Evolutionary conservation across 2,329 filamentous ascomycete genomes (phyloP), one percentile per base, ranked within the genome.

Genomic region (Xylariaceae sp.): DNA sequence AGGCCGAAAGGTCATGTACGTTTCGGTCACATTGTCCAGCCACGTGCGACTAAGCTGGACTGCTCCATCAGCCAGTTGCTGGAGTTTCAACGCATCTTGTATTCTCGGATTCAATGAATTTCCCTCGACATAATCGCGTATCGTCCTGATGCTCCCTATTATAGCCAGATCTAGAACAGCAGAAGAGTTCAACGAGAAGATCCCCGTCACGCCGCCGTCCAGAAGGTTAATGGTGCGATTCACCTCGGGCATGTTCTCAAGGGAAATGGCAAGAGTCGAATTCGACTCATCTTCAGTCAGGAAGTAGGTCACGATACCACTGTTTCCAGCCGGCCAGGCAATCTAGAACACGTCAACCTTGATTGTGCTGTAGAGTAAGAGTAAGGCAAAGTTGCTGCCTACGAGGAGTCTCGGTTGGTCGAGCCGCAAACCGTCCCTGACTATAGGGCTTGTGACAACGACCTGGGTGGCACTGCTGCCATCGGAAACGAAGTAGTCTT

Each of bases 241-340:
- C 2, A 76, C 75, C 2, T 68, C 62, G 0, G 78, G 78, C 0
- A 77, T 79, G 52, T 82, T 84, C 51, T 80, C 73, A 5, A 87
- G 70, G 7, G 74, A 68, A 50, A 88, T 78, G 1, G 74, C 76
- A 1, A 88, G 73, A 1, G 76, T 77, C 1, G 82, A 82, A 60
- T 84, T 82, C 11, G 75, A 66, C 2, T 79, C 80, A 64, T 79
- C 78, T 53, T 78, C 72, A 0, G 85, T 81, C 11, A 77, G 72
- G 63, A 88, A 88, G 64, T 80, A 85, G 0, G 79, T 74, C 3
- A 78, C 79, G 30, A 81, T 75, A 0, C 85, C 85, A 55, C 84
- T 87, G 65, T 88, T 85, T 1, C 85, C 85, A 7, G 84, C 82
- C 6, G 86, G 84, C 84, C 84, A 88, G 7, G 85, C 85, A 61